phyloP scores from a whole-genome alignment of 177 flowering plant genomes.

The Tripterygium wilfordii region DNA sequence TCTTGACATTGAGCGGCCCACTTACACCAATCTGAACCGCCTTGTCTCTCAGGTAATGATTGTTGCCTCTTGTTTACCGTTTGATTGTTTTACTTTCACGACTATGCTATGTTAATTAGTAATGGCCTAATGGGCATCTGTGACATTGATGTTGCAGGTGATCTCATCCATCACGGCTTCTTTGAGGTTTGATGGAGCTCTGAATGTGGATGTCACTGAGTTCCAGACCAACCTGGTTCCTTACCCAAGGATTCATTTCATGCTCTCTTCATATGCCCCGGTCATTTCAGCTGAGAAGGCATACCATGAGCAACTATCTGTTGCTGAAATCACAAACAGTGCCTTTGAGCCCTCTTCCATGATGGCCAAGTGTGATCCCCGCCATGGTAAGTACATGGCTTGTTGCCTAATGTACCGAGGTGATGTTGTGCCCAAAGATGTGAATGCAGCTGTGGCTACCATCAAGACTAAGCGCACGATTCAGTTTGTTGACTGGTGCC shows the following conservation, averaged over 20 bases:
- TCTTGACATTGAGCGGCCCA: conserved; percentile 66
- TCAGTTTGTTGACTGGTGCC: conserved; percentile 60
- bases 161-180: conserved; percentile 70
- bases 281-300: conserved; percentile 60
- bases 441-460: conserved; percentile 63
- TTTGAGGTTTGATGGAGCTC: conserved; percentile 63
- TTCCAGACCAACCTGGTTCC: conserved; percentile 68
- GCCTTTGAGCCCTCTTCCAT: conserved; percentile 70
- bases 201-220: conserved; percentile 65
- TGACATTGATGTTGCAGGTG: conserved; percentile 31
- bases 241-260: conserved; percentile 67
- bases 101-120: no score
- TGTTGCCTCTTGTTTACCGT: not conserved
- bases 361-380: conserved; percentile 73
- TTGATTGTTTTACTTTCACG: not conserved
- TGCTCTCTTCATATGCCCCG: conserved; percentile 68
- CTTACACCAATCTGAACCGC: conserved; percentile 67
- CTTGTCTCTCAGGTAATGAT: conserved; percentile 50
- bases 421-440: conserved; percentile 69
- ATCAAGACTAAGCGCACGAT: conserved; percentile 69
- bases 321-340: conserved; percentile 62
- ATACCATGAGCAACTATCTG: conserved; percentile 59
- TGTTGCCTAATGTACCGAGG: conserved; percentile 69
- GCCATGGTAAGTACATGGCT: conserved; percentile 70
- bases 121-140: not conserved